Base-by-base conservation (phyloP, 805 yeast species). In the Starmera pachycereana region DNA sequence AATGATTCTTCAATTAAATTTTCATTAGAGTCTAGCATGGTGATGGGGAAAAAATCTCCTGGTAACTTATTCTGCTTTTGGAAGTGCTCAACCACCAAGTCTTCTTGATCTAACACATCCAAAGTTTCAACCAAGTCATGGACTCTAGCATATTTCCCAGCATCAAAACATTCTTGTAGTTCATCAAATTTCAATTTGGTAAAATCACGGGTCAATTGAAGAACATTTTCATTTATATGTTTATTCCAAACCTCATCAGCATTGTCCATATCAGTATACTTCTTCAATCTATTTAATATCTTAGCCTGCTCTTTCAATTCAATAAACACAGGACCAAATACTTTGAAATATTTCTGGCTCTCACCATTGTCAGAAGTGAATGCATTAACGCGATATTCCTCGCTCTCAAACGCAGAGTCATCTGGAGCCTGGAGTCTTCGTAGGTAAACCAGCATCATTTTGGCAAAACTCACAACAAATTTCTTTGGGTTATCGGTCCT, bases 71-170 rank as follows among this genome's bases (percentile, higher is more conserved):
- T 59, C 37, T 61, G 60, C 14, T 66, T 63, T 37, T 57, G 58
- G 45, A 66, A 67, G 40, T 63, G 66, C 38, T 66, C 70, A 12
- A 65, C 58, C 2, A 64, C 56, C 16, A 57, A 46, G 29, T 59
- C 59, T 40, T 61, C 62, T 43, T 68, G 66, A 40, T 61, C 60
- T 32, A 62, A 36, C 30, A 51, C 37, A 14, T 52, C 52, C 32
- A 54, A 39, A 1, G 53, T 47, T 36, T 51, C 54, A 16, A 54
- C 59, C 6, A 53, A 33, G 12, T 49, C 27, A 16, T 38, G 31
- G 6, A 52, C 57, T 18, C 48, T 43, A 1, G 52, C 40, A 32
- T 51, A 54, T 14, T 53, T 49, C 35, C 46, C 42, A 12, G 37
- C 43, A 11, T 39, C 32, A 37, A 45, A 54, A 32, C 43, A 43